Conservation (phyloP, 2,329 filamentous ascomycete genomes). For the Fusarium scirpi region DNA sequence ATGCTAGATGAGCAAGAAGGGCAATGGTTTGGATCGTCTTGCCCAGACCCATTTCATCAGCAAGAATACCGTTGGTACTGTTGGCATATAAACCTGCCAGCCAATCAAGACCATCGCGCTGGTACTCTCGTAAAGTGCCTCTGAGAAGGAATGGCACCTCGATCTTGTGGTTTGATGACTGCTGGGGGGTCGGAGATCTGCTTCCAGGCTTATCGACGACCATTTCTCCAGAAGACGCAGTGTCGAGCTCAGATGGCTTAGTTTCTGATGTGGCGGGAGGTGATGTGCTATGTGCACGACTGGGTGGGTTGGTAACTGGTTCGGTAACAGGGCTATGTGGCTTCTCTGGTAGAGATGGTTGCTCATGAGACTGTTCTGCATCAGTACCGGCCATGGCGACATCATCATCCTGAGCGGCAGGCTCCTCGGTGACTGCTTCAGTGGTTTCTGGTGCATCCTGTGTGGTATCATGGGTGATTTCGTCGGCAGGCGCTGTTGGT, state of each 20-base stretch:
- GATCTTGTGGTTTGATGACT: slow-evolving; percentile 66
- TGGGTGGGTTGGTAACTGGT: slow-evolving; percentile 56
- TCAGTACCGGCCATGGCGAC: slow-evolving; percentile 49
- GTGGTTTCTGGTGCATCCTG: not conserved
- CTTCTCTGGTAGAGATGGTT: slow-evolving; percentile 40
- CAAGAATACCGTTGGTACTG: slow-evolving; percentile 93
- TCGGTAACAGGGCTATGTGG: slow-evolving; percentile 58
- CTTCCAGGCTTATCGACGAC: slow-evolving; percentile 49
- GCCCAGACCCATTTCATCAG: slow-evolving; percentile 97
- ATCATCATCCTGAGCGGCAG: slow-evolving; percentile 37
- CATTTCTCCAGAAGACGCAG: slow-evolving; percentile 54
- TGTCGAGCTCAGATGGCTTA: slow-evolving; percentile 63
- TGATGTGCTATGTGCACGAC: slow-evolving; percentile 60
- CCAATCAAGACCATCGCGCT: slow-evolving; percentile 98
- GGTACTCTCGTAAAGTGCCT: slow-evolving; percentile 92
- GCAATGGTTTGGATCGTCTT: slow-evolving; percentile 99
- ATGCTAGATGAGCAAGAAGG: slow-evolving; percentile 90
- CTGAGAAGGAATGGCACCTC: slow-evolving; percentile 85
- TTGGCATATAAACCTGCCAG: slow-evolving; percentile 92
- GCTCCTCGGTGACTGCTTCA: not conserved
- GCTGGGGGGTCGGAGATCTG: slow-evolving; percentile 51
- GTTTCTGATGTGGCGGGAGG: slow-evolving; percentile 62
- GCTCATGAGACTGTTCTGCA: slow-evolving; percentile 35
- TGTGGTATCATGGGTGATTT: not conserved
- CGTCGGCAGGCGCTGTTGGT: not conserved